phyloP scores from a whole-genome alignment of 2,329 filamentous ascomycete species.

The Aspergillus felis region DNA sequence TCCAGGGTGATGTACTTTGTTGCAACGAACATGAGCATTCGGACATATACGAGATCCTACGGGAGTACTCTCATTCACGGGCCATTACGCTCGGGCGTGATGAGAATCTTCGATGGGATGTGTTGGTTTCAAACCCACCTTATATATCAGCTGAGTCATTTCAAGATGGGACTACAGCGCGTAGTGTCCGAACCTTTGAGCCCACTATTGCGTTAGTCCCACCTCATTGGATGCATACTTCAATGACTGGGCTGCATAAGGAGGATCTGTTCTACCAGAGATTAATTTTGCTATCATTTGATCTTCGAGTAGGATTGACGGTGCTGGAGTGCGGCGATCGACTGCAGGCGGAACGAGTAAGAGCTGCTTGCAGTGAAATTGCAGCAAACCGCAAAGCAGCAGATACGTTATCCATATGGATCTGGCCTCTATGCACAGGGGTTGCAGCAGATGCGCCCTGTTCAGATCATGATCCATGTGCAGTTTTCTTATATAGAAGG shows the following conservation, averaged over 20 bases:
- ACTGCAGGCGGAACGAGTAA: slow-evolving; percentile 31
- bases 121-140: slow-evolving; percentile 85
- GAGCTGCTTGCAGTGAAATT: slow-evolving; percentile 13
- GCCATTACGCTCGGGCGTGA: neutral
- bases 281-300: slow-evolving; percentile 25
- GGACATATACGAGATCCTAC: slow-evolving; percentile 14
- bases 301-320: slow-evolving; percentile 23
- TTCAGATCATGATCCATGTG: neutral
- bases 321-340: slow-evolving; percentile 37
- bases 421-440: neutral
- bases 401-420: neutral
- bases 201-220: slow-evolving; percentile 75
- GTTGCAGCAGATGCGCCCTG: neutral
- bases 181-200: slow-evolving; percentile 77
- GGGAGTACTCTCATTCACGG: neutral
- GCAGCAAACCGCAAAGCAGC: neutral
- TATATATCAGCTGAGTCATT: slow-evolving; percentile 73
- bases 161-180: slow-evolving; percentile 54
- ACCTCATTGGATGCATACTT: slow-evolving; percentile 24
- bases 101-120: slow-evolving; percentile 44
- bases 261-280: slow-evolving; percentile 36
- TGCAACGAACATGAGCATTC: neutral
- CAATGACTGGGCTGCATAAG: neutral
- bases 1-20: slow-evolving; percentile 42
- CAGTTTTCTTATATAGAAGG: neutral